These are phyloP conservation scores for Teratosphaeria zuluensis DNA, from an alignment of 2,329 filamentous ascomycete genomes.

Conservation along the genomic window DNA sequence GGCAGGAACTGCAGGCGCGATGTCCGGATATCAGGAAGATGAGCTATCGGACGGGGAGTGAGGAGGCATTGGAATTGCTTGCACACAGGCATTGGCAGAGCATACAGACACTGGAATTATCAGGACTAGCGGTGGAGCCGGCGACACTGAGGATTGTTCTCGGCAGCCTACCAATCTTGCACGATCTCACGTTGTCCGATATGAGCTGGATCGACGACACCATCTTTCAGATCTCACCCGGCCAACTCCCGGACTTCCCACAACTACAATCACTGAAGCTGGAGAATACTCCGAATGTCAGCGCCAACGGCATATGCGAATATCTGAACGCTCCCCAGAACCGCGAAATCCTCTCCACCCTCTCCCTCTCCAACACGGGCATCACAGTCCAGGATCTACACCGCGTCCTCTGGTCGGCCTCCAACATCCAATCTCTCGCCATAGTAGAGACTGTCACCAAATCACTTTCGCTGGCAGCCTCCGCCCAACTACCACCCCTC, in stretches of 20 bases:
- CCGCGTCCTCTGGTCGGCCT: slow-evolving; percentile 49
- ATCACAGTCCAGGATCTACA: slow-evolving; percentile 55
- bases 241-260: slow-evolving; percentile 59
- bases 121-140: slow-evolving; percentile 59
- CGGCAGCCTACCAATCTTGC: slow-evolving; percentile 54
- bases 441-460: slow-evolving; percentile 48
- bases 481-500: slow-evolving; percentile 51
- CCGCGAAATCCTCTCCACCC: slow-evolving; percentile 51
- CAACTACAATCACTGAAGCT: slow-evolving; percentile 64
- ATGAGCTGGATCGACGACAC: slow-evolving; percentile 64
- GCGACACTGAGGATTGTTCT: slow-evolving; percentile 61
- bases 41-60: slow-evolving; percentile 70
- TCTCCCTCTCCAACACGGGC: slow-evolving; percentile 64
- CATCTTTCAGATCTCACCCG: slow-evolving; percentile 57
- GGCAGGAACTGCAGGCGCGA: slow-evolving; percentile 72
- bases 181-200: slow-evolving; percentile 64
- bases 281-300: slow-evolving; percentile 61
- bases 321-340: slow-evolving; percentile 57
- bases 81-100: slow-evolving; percentile 58
- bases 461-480: slow-evolving; percentile 41
- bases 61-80: slow-evolving; percentile 64
- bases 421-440: slow-evolving; percentile 48
- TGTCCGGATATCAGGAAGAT: slow-evolving; percentile 83
- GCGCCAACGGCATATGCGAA: slow-evolving; percentile 56
- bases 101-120: slow-evolving; percentile 64